Percentiles rank a stretch among this genome's conserved stretches.
Conservation (phyloP, 768 basidiomycete genomes). For the Strobilomyces confusus region DNA sequence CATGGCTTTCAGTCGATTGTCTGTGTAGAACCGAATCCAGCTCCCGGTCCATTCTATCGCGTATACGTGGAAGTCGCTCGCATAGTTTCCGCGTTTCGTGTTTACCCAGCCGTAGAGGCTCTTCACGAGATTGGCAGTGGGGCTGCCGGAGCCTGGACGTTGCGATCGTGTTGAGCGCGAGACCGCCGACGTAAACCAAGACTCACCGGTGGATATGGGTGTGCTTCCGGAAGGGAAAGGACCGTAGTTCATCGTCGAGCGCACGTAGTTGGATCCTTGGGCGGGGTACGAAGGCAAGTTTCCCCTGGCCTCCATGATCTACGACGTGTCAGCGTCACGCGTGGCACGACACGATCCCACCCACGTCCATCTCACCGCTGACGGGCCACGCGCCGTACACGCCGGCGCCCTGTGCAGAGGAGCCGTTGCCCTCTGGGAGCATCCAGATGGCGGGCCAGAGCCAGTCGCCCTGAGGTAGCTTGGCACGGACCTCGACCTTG, state of each 20-base stretch:
- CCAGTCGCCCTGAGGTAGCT: conserved; percentile 53
- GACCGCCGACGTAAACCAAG: accelerated
- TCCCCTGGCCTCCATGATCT: conserved; percentile 55
- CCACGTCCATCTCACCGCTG: conserved; percentile 56
- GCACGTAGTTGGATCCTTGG: conserved; percentile 44
- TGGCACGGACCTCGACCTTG: conserved; percentile 57
- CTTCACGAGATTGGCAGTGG: conserved; percentile 26
- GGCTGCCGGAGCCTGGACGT: conserved; percentile 7
- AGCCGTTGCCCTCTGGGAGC: conserved; percentile 25
- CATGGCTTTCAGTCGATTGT: conserved; percentile 47
- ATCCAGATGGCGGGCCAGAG: conserved; percentile 33
- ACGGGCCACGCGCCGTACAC: conserved; percentile 43
- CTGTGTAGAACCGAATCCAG: conserved; percentile 54
- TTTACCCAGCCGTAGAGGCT: conserved; percentile 36
- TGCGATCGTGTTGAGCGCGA: neutral
- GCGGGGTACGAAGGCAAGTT: conserved; percentile 40
- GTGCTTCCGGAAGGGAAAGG: conserved; percentile 35
- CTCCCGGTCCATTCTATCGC: conserved; percentile 56
- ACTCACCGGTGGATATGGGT: conserved; percentile 31
- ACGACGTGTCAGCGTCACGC: neutral
- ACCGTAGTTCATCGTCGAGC: conserved; percentile 69
- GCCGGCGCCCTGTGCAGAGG: conserved; percentile 17
- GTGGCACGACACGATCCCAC: conserved; percentile 15
- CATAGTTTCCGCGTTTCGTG: conserved; percentile 42
- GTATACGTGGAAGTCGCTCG: conserved; percentile 49